phyloP scores from a whole-genome alignment of 2,329 filamentous ascomycete species.

The Diaporthe aspalathi region DNA sequence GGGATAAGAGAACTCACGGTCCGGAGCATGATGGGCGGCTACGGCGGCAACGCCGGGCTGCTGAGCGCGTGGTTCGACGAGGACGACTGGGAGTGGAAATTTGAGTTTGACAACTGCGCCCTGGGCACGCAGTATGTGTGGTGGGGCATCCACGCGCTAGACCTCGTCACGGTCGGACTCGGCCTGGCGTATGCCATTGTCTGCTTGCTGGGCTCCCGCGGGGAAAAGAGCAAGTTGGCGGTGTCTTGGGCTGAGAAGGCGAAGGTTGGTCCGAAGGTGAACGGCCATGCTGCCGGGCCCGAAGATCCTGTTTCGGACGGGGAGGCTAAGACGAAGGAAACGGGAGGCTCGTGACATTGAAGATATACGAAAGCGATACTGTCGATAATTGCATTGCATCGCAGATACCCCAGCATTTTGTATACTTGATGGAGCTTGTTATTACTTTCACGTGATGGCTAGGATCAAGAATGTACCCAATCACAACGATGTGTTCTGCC shows the following conservation, averaged over 20 bases:
- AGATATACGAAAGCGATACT: neutral
- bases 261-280: neutral
- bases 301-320: no score
- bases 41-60: slow-evolving; percentile 89
- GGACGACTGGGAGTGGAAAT: slow-evolving; percentile 78
- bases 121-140: slow-evolving; percentile 91
- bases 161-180: slow-evolving; percentile 61
- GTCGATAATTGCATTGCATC: slow-evolving; percentile 11
- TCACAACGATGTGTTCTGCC: neutral
- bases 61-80: slow-evolving; percentile 91
- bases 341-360: neutral
- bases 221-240: neutral
- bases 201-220: neutral
- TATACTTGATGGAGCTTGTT: neutral
- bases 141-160: slow-evolving; percentile 88
- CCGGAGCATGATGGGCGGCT: slow-evolving; percentile 98
- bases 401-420: slow-evolving; percentile 33
- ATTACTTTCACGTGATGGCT: neutral
- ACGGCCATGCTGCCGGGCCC: neutral
- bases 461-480: no score
- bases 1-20: slow-evolving; percentile 91
- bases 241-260: neutral
- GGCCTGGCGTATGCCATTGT: slow-evolving; percentile 44
- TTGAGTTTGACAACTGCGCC: slow-evolving; percentile 82
- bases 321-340: neutral